Evolutionary conservation across 805 yeast species (phyloP).

Genomic region (Suhomyces canberraensis): DNA sequence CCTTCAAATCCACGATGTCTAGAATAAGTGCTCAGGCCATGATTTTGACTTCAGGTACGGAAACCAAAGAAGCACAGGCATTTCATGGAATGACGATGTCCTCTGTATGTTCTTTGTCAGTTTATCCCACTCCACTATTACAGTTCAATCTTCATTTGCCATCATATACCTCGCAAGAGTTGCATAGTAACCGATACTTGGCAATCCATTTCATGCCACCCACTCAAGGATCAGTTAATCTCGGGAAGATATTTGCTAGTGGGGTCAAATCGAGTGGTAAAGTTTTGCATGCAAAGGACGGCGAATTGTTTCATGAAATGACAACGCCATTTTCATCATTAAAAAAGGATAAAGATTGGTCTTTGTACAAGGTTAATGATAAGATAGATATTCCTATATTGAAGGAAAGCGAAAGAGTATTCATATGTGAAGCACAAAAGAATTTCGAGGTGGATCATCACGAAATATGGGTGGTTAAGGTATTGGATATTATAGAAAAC

Average conservation of each 20-base stretch:
- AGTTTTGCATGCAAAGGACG: slow-evolving; percentile 29
- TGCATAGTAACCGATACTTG: slow-evolving; percentile 55
- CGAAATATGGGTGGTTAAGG: slow-evolving; percentile 86
- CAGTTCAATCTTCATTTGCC: slow-evolving; percentile 88
- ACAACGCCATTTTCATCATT: slow-evolving; percentile 54
- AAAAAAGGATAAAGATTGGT: slow-evolving; percentile 29
- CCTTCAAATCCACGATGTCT: slow-evolving; percentile 34
- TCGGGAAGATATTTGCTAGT: slow-evolving; percentile 64
- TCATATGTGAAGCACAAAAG: slow-evolving; percentile 56
- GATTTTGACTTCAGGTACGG: slow-evolving; percentile 38
- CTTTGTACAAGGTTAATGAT: slow-evolving; percentile 16
- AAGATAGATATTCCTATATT: slow-evolving; percentile 51
- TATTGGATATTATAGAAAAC: slow-evolving; percentile 49
- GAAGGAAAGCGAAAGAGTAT: slow-evolving; percentile 52
- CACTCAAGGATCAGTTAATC: slow-evolving; percentile 44
- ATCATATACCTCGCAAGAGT: slow-evolving; percentile 66
- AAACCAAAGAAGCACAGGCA: slow-evolving; percentile 7
- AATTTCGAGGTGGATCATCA: slow-evolving; percentile 72
- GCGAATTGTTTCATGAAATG: slow-evolving; percentile 41
- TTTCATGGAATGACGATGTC: slow-evolving; percentile 81
- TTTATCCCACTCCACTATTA: slow-evolving; percentile 71
- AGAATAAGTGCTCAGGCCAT: slow-evolving; percentile 41
- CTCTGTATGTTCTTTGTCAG: slow-evolving; percentile 78
- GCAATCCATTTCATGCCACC: slow-evolving; percentile 81
- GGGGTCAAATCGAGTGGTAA: slow-evolving; percentile 50